Evolutionary conservation across 2,329 filamentous ascomycete genomes (phyloP), one percentile per base, ranked within the genome.

Genomic region (Amauroascus niger): DNA sequence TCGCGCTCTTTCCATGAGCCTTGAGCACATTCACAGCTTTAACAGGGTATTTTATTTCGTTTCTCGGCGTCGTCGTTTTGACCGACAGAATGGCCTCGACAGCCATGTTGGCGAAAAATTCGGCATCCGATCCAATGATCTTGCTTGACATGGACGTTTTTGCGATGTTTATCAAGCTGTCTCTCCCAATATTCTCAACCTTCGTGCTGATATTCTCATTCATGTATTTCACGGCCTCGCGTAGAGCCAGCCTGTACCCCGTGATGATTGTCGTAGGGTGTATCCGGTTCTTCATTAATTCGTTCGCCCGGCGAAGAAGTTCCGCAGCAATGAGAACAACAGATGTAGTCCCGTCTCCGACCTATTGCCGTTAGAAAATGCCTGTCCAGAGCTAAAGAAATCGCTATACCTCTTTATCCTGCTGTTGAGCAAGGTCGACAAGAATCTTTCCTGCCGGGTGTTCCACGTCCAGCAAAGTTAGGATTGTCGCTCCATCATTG

Each of bases 121-220:
- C 89, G 11, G 88, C 89, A 72, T 98, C 93, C 54, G 87, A 77
- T 55, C 93, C 93, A 69, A 98, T 97, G 67, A 98, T 94, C 77
- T 98, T 98, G 78, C 88, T 95, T 51, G 90, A 96, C 91, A 98
- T 98, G 66, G 90, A 96, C 18, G 93, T 98, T 77, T 91, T 97
- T 58, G 93, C 93, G 68, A 98, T 96, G 74, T 82, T 96, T 66
- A 97, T 71, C 62, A 98, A 80, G 56, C 88, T 93, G 59, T 97
- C 93, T 57, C 87, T 84, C 56, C 89, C 90, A 52, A 98, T 80
- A 57, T 85, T 82, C 66, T 97, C 91, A 54, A 97, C 91, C 75
- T 94, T 95, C 65, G 88, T 88, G 77, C 88, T 91, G 71, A 98
- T 86, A 71, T 97, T 95, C 73, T 98, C 93, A 74, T 88, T 91